A percentile compares a stretch with the other conserved stretches of the same genome.
These are phyloP conservation scores for Coniella vitis DNA, from an alignment of 2,329 filamentous ascomycete species.

Conservation along the genomic window DNA sequence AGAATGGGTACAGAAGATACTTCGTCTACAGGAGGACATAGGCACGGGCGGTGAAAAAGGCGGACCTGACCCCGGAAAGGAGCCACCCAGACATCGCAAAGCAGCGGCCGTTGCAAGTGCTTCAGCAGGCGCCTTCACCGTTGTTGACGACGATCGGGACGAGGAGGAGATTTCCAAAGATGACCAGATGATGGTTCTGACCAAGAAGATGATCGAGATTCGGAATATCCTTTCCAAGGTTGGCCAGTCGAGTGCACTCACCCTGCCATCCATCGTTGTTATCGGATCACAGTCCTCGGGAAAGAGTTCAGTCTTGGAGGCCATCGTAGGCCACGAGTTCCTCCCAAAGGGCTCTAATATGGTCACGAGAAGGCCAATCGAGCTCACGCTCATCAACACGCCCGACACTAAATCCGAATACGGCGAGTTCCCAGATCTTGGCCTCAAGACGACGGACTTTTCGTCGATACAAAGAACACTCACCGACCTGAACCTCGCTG, in stretches of 20 bases:
- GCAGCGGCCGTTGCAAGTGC: slow-evolving; percentile 62
- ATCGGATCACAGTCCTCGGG: slow-evolving; percentile 97
- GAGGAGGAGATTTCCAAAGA: slow-evolving; percentile 68
- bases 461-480: slow-evolving; percentile 85
- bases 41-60: slow-evolving; percentile 36
- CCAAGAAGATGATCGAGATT: slow-evolving; percentile 99
- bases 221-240: slow-evolving; percentile 84
- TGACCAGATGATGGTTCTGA: slow-evolving; percentile 99
- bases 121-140: slow-evolving; percentile 56
- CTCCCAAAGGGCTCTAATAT: slow-evolving; percentile 97
- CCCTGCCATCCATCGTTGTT: slow-evolving; percentile 94
- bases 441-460: slow-evolving; percentile 85
- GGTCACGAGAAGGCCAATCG: slow-evolving; percentile 93
- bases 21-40: slow-evolving; percentile 55
- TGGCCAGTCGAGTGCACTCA: slow-evolving; percentile 82
- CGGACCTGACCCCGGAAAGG: slow-evolving; percentile 44
- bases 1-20: slow-evolving; percentile 73
- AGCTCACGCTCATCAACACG: slow-evolving; percentile 92
- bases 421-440: slow-evolving; percentile 90
- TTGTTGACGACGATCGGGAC: slow-evolving; percentile 55
- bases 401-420: slow-evolving; percentile 82
- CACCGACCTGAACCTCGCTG: slow-evolving; percentile 89
- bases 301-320: slow-evolving; percentile 94
- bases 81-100: slow-evolving; percentile 45
- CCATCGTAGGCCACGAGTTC: slow-evolving; percentile 96